Base-by-base conservation (phyloP, 2,329 filamentous ascomycete species). In the Ophiocordyceps unilateralis region DNA sequence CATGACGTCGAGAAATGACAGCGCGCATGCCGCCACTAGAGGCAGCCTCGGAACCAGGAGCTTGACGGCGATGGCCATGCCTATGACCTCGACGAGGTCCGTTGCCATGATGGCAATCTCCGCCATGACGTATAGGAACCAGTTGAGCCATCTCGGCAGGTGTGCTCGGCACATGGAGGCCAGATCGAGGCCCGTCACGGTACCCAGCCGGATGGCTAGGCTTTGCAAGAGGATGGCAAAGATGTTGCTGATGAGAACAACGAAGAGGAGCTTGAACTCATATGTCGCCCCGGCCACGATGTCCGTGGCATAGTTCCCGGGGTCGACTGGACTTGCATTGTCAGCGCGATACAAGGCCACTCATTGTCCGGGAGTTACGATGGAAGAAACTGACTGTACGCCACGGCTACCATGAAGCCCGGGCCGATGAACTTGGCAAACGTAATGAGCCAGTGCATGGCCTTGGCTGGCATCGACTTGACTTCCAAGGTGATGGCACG, bases 151-250 rank as follows among this genome's bases (percentile, higher is more conserved):
- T 49, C 63, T 64, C 1, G 79, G 79, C 14, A 82, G 64, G 54
- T 78, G 77, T 9, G 68, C 74, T 28, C 78, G 70, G 50, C 77
- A 82, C 10, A 77, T 76, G 47, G 80, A 69, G 1, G 79, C 76
- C 14, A 83, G 65, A 51, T 82, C 78, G 41, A 81, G 59, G 2
- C 79, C 79, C 1, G 74, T 81, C 48, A 83, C 76, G 14, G 76
- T 79, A 26, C 79, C 79, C 6, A 83, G 67, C 55, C 81, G 81
- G 58, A 81, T 76, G 51, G 74, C 74, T 2, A 84, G 67, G 19
- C 70, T 74, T 56, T 84, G 80, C 19, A 83, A 64, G 49, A 82
- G 74, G 43, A 84, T 81, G 50, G 80, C 80, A 52, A 83, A 79
- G 41, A 83, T 51, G 55, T 84, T 84, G 57, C 75, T 76, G 51